phyloP scores from a whole-genome alignment of 768 basidiomycete genomes.

The Phanerochaete sordida region DNA sequence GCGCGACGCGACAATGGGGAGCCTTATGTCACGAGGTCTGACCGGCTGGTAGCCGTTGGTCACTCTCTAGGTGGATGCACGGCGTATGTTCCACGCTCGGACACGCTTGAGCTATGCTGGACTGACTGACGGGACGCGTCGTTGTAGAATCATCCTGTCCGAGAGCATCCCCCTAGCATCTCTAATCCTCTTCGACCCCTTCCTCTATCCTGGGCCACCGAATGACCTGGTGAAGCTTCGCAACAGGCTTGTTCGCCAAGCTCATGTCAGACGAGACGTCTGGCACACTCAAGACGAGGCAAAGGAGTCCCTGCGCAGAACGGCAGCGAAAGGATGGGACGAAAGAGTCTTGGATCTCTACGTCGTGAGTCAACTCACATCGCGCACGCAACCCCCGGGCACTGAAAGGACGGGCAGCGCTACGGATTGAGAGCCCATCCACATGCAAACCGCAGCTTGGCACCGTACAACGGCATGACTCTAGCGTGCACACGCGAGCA shows the following conservation, averaged over 20 bases:
- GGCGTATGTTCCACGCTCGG: slow-evolving; percentile 40
- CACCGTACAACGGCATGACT: slow-evolving; percentile 39
- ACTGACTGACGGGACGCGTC: background rate
- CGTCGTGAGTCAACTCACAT: slow-evolving; percentile 35
- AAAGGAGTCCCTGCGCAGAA: slow-evolving; percentile 30
- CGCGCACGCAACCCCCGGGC: background rate
- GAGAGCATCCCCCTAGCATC: slow-evolving; percentile 45
- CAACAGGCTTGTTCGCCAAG: slow-evolving; percentile 38
- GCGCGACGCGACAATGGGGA: slow-evolving; percentile 29
- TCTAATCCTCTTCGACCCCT: slow-evolving; percentile 60
- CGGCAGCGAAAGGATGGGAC: slow-evolving; percentile 44
- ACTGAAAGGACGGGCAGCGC: slow-evolving; percentile 29
- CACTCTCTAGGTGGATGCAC: slow-evolving; percentile 68
- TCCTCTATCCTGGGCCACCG: slow-evolving; percentile 51
- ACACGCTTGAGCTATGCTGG: background rate
- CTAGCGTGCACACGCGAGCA: slow-evolving; percentile 60
- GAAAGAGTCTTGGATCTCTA: slow-evolving; percentile 47
- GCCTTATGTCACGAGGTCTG: slow-evolving; percentile 39
- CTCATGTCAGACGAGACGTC: slow-evolving; percentile 46
- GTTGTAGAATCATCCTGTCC: slow-evolving; percentile 30
- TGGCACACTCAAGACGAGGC: slow-evolving; percentile 50
- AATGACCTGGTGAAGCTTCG: slow-evolving; percentile 40
- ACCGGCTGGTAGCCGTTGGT: slow-evolving; percentile 60
- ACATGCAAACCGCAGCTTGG: slow-evolving; percentile 18
- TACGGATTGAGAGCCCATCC: slow-evolving; percentile 42